Base-by-base conservation (phyloP, 1,284 basidiomycete species). In the Lentinula novae-zelandiae region DNA sequence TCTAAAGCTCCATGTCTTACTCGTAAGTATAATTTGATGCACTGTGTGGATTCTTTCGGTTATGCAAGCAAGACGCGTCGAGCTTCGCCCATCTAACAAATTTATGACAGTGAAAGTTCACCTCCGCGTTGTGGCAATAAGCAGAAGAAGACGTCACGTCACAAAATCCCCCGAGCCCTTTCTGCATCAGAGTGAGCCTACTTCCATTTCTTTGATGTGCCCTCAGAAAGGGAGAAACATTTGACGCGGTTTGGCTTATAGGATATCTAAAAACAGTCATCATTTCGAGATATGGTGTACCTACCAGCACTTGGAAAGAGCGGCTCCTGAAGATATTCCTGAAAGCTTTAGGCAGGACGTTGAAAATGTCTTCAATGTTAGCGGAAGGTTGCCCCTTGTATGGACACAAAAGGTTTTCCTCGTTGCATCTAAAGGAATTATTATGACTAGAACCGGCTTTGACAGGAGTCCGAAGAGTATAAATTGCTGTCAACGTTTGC, bases 281-380 rank as follows among this genome's bases (percentile, higher is more conserved):
- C 70, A 73, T 62, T 79, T 78, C 50, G 78, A 79, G 63, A 75
- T 73, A 38, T 79, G 77, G 78, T 70, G 70, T 13, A 70, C 71
- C 9, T 69, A 74, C 63, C 76, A 78, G 61, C 68, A 71, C 56
- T 73, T 75, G 62, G 75, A 78, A 64, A 75, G 77, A 62, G 73
- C 72, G 7, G 72, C 70, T 1, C 71, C 69, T 62, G 66, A 66
- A 49, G 77, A 78, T 58, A 64, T 79, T 58, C 77, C 76, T 12
- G 66, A 69, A 2, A 69, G 69, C 15, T 64, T 73, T 46, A 69
- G 66, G 60, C 59, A 53, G 31, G 75, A 78, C 20, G 64, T 78
- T 27, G 60, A 64, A 22, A 61, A 64, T 5, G 67, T 79, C 7
- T 76, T 79, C 51, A 60, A 72, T 55, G 68, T 71, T 8, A 63